Evolutionary conservation across 2,329 filamentous ascomycete genomes (phyloP), one percentile per base, ranked within the genome.

Genomic region (Aspergillus persii): DNA sequence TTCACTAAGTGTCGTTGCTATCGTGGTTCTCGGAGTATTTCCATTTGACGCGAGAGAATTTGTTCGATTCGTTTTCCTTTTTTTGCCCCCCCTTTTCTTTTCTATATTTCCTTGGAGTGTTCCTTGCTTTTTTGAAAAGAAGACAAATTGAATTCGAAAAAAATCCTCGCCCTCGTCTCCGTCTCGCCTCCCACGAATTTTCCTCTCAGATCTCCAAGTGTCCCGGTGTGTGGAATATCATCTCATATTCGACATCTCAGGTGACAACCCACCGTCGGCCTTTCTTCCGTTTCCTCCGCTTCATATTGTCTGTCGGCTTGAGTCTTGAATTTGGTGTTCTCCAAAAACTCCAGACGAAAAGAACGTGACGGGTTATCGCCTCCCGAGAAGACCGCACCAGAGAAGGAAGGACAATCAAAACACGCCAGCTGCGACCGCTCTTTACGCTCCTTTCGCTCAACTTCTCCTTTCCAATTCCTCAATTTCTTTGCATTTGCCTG

Each of bases 1-100:
- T 80, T 80, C 75, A 79, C 77, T 80, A 80, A 80, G 78, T 77
- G 74, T 80, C 77, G 78, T 80, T 78, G 71, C 67, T 66, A 59
- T 68, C 61, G 66, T 73, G 63, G 63, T 59, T 61, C 18, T 23
- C 58, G 60, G 66, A 62, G 63, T 58, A 64, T 68, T 63, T 51
- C 65, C 62, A 64, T 7, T 68, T 57, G 62, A 66, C 66, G 63
- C 63, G 69, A 68, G 70, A 65, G 48, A 59, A 52, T 56, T 66
- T 66, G 54, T 59, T 55, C 58, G 57, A 50, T 59, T 59, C 62
- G 46, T 51, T 50, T 66, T 54, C 58, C 52, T 58, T 58, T 53
- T 60, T 58, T 63, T 63, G n/a, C n/a, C n/a, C n/a, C n/a, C 52
- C 54, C 8, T 49, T 62, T 49, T 48, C 49, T 48, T 60, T 50